Evolutionary conservation across 2,329 filamentous ascomycete genomes (phyloP), one percentile per base, ranked within the genome.

Genomic region (Lachnellula suecica): DNA sequence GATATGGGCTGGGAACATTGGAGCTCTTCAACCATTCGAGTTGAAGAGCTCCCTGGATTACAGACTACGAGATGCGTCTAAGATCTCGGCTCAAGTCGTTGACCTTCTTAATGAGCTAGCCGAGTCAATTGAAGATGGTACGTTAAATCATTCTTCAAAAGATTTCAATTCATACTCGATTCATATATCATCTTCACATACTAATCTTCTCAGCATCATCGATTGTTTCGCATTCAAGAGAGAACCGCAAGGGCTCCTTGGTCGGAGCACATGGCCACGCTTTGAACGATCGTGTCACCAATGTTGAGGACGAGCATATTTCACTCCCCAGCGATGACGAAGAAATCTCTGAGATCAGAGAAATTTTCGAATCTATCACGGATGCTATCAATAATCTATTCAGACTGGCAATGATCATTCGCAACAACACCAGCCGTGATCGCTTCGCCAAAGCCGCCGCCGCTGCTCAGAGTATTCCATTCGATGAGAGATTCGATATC

Each of bases 1-100:
- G 49, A 52, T 56, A 19, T 61, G 59, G 59, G 54, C 50, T 42
- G 53, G 42, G 13, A 59, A 54, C 31, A 56, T 61, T 44, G 59
- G 49, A 19, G 59, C 54, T 27, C 38, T 56, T 44, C 57, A 59
- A 25, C 2, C 34, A 6, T 7, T 35, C 22, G 31, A 47, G 10
- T n/a, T 41, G 11, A 41, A 37, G 29, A 59, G 40, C 25, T 59
- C 56, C 20, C 42, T 60, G 13, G 56, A 55, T 22, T 59, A 41
- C 44, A 45, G 58, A 31, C 19, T 60, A 17, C 29, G 52, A 43
- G 53, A 60, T 20, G 52, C 47, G 7, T 31, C 46, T n/a, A 51
- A 49, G 29, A 45, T 59, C 19, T 15, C 44, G 11, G 22, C 11
- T 4, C 50, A 51, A 43, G 47, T 52, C 27, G 35, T 44, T 8